phyloP scores from a whole-genome alignment of 768 basidiomycete species.

The Dioszegia aurantiaca region DNA sequence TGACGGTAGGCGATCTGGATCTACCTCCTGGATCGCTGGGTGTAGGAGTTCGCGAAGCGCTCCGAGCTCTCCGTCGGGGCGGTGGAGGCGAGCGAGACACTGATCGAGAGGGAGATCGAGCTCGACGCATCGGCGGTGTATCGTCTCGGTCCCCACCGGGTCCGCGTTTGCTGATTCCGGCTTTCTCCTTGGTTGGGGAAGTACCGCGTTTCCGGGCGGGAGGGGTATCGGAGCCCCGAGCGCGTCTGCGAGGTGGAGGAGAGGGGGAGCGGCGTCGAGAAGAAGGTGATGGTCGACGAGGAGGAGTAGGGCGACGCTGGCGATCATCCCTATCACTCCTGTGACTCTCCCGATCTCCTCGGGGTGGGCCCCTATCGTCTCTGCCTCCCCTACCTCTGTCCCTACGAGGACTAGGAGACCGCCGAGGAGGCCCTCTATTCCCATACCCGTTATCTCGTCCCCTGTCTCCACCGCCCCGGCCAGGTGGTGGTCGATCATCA shows the following conservation, averaged over 20 bases:
- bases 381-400: constrained; percentile 15
- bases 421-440: constrained; percentile 9
- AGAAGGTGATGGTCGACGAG: constrained; percentile 15
- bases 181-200: constrained; percentile 5
- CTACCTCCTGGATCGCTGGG: constrained; percentile 16
- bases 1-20: constrained; percentile 22
- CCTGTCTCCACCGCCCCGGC: background rate
- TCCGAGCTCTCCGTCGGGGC: constrained; percentile 13
- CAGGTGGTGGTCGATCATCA: constrained; percentile 11
- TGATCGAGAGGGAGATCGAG: constrained; percentile 5
- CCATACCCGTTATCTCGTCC: constrained; percentile 20
- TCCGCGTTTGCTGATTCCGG: constrained; percentile 1
- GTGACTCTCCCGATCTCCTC: constrained; percentile 1
- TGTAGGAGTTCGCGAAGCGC: constrained; percentile 24
- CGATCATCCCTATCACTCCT: background rate
- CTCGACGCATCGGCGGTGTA: constrained; percentile 18
- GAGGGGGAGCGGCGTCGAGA: constrained; percentile 18
- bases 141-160: constrained; percentile 20
- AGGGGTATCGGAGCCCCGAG: constrained; percentile 5
- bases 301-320: constrained; percentile 8
- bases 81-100: constrained; percentile 1
- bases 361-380: too few species aligned
- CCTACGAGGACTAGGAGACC: constrained; percentile 23
- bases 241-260: constrained; percentile 19
- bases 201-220: constrained; percentile 6